These are phyloP conservation scores for Prototheca wickerhamii DNA, from an alignment of 163 green algal genomes.

Conservation along the genomic window DNA sequence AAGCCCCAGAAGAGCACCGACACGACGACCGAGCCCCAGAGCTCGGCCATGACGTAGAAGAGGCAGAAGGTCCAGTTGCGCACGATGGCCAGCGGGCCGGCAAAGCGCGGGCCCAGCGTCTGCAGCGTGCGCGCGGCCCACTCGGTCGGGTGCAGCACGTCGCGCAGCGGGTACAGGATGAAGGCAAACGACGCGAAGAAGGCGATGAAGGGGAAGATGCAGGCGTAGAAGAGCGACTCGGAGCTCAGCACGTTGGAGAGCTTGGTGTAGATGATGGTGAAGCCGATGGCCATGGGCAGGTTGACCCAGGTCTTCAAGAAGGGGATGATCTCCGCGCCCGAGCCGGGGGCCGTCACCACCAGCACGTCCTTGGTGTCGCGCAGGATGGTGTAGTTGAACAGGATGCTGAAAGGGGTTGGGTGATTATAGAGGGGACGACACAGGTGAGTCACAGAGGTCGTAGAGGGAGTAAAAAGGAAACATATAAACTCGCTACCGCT, in stretches of 20 bases:
- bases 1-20: constrained; percentile 99
- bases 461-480: not conserved
- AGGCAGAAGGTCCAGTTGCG: constrained; percentile 99
- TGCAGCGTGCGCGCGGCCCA: constrained; percentile 74
- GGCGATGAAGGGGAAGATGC: constrained; percentile 95
- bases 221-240: constrained; percentile 95
- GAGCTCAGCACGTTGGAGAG: constrained; percentile 83
- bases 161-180: constrained; percentile 86
- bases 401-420: constrained; percentile 53
- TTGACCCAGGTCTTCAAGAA: constrained; percentile 99
- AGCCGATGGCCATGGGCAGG: constrained; percentile 94
- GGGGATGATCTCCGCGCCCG: constrained; percentile 94
- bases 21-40: constrained; percentile 98
- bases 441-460: too few relatives aligned
- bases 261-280: constrained; percentile 92
- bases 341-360: constrained; percentile 94
- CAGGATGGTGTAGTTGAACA: constrained; percentile 99
- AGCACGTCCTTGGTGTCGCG: constrained; percentile 99
- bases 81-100: constrained; percentile 94
- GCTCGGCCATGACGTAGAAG: constrained; percentile 99
- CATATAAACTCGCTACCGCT: not conserved
- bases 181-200: constrained; percentile 97
- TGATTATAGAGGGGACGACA: not conserved
- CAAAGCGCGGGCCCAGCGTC: constrained; percentile 68
- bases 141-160: constrained; percentile 82